These are phyloP conservation scores for Rheum nobile DNA, from an alignment of 148 eudicot species.

Conservation along the genomic window DNA sequence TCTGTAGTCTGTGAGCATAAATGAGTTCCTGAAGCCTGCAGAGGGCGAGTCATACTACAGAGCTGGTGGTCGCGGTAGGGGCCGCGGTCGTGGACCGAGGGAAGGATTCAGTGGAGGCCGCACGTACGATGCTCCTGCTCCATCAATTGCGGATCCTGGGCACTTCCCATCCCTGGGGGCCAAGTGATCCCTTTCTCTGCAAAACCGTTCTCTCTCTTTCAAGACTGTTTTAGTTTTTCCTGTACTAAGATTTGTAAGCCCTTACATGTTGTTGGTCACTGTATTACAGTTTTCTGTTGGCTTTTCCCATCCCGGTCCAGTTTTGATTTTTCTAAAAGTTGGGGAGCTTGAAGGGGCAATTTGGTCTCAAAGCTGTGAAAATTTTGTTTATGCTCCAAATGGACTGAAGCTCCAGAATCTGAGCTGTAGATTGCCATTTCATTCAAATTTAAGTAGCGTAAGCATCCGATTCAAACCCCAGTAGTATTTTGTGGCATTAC, in stretches of 20 bases:
- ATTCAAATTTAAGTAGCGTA: neutral
- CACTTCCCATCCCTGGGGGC: constrained; percentile 73
- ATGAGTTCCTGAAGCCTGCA: constrained; percentile 46
- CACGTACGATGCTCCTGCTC: constrained; percentile 23
- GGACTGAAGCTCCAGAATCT: neutral
- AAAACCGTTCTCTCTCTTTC: neutral
- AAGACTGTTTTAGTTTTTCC: neutral
- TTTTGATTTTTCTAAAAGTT: neutral
- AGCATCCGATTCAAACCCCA: neutral
- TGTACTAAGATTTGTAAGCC: neutral
- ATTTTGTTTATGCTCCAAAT: neutral
- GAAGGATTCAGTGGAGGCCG: constrained; percentile 26
- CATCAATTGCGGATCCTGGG: constrained; percentile 36
- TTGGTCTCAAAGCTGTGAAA: neutral
- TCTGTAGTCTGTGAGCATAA: constrained; percentile 40
- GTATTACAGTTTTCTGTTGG: constrained; percentile 3
- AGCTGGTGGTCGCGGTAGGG: constrained; percentile 42
- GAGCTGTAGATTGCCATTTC: neutral
- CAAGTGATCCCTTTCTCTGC: constrained; percentile 30
- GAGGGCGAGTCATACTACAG: constrained; percentile 32
- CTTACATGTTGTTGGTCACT: neutral
- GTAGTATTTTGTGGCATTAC: neutral
- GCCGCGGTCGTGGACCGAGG: constrained; percentile 22
- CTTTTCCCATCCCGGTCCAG: neutral
- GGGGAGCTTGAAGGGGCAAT: neutral